These are phyloP conservation scores for Datura wrightii DNA, from an alignment of 257 asterid genomes.

Conservation along the genomic window DNA sequence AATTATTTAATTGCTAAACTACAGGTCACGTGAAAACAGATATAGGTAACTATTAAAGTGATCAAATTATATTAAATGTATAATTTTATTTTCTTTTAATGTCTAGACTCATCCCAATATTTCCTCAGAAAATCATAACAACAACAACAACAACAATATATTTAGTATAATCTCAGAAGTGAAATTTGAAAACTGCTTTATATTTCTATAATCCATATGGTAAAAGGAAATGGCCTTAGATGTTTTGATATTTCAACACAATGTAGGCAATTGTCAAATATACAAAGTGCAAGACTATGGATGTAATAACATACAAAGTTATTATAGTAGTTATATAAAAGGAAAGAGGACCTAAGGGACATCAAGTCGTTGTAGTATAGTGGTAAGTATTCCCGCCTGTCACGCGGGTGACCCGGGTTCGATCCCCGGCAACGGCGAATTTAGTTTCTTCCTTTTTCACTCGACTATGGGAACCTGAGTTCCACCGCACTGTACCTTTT, in stretches of 20 bases:
- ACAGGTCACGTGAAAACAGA: background rate
- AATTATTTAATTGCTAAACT: background rate
- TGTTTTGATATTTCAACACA: background rate
- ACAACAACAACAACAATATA: no score
- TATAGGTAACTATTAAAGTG: background rate
- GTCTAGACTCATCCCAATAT: background rate
- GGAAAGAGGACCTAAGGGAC: no score
- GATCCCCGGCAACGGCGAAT: constrained; percentile 68
- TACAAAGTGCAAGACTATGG: background rate
- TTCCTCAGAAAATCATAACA: no score
- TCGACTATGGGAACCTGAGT: no score
- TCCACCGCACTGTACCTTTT: no score
- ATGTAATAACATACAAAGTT: no score
- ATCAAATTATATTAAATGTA: no score
- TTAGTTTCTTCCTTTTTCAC: no score
- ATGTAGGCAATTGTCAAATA: background rate
- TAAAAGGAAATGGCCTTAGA: background rate
- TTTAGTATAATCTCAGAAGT: no score
- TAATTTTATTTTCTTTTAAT: no score
- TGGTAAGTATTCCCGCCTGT: constrained; percentile 71
- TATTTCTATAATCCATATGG: background rate
- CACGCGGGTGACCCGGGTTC: constrained; percentile 72
- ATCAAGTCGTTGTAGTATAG: constrained; percentile 63
- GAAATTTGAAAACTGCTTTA: no score
- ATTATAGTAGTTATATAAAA: no score